These are phyloP conservation scores for Phytophthora vignae DNA, from an alignment of 352 stramenopile species.

Conservation along the genomic window DNA sequence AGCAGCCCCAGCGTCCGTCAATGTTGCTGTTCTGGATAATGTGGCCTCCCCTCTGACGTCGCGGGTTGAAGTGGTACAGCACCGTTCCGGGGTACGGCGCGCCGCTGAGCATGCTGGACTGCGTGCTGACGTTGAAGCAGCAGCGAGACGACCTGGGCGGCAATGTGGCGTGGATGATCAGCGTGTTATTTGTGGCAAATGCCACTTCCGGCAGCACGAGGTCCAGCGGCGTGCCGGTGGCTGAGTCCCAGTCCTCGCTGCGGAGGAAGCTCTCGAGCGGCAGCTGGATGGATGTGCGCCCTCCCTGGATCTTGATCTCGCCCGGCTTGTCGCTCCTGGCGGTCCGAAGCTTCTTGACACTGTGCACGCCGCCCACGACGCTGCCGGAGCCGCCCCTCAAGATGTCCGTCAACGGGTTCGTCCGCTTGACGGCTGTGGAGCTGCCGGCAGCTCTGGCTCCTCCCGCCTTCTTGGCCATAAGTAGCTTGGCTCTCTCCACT, in stretches of 20 bases:
- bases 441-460: slow-evolving; percentile 15
- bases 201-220: slow-evolving; percentile 77
- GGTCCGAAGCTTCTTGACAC: slow-evolving; percentile 67
- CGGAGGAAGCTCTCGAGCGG: slow-evolving; percentile 81
- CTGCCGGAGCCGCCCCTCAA: slow-evolving; percentile 73
- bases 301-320: slow-evolving; percentile 81
- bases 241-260: slow-evolving; percentile 82
- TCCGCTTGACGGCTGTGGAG: slow-evolving; percentile 63
- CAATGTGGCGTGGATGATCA: slow-evolving; percentile 84
- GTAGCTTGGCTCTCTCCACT: slow-evolving; percentile 73
- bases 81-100: slow-evolving; percentile 79
- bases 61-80: slow-evolving; percentile 85
- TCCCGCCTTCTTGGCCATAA: slow-evolving; percentile 80
- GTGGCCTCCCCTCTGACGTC: slow-evolving; percentile 64
- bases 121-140: slow-evolving; percentile 84
- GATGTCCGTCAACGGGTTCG: slow-evolving; percentile 83
- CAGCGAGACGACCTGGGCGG: slow-evolving; percentile 65
- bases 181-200: slow-evolving; percentile 87
- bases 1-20: slow-evolving; percentile 77
- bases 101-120: slow-evolving; percentile 73
- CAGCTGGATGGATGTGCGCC: slow-evolving; percentile 79
- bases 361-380: slow-evolving; percentile 67
- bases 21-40: slow-evolving; percentile 89
- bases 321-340: slow-evolving; percentile 79
- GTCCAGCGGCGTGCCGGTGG: slow-evolving; percentile 62